These are phyloP conservation scores for Penicillium parvum DNA, from an alignment of 495 filamentous ascomycete genomes.

Conservation along the genomic window DNA sequence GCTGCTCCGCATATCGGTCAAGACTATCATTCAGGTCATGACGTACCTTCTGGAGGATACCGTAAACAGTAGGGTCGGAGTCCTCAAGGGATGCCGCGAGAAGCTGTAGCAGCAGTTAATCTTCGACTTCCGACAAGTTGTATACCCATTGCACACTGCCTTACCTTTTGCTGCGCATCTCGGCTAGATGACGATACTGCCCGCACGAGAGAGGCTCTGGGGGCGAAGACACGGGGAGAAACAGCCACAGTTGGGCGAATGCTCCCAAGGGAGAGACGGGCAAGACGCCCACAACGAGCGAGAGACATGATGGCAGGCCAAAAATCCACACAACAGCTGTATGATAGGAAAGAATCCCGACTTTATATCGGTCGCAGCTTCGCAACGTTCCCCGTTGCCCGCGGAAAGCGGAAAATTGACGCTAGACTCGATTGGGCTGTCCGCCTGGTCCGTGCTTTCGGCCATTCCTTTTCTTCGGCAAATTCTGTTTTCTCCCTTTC, in stretches of 20 bases:
- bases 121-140: background rate
- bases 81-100: conserved; percentile 74
- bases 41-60: conserved; percentile 83
- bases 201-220: conserved; percentile 29
- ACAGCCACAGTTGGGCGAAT: conserved; percentile 19
- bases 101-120: conserved; percentile 49
- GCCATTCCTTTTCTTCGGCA: conserved; percentile 18
- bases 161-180: conserved; percentile 43
- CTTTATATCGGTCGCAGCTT: conserved; percentile 24
- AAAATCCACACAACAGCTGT: conserved; percentile 7
- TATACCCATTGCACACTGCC: conserved; percentile 9
- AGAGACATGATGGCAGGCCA: conserved; percentile 32
- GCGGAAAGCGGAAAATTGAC: conserved; percentile 35
- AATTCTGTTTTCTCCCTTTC: conserved; percentile 21
- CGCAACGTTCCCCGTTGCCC: conserved; percentile 34
- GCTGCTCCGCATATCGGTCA: background rate
- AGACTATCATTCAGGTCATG: conserved; percentile 8
- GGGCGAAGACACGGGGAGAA: conserved; percentile 20
- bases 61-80: conserved; percentile 79
- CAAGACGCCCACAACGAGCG: conserved; percentile 41
- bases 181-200: conserved; percentile 36
- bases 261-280: conserved; percentile 36
- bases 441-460: conserved; percentile 29
- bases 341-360: conserved; percentile 22
- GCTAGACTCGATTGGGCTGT: conserved; percentile 26